These are phyloP conservation scores for Alternaria solani DNA, from an alignment of 2,329 filamentous ascomycete species.

Conservation along the genomic window DNA sequence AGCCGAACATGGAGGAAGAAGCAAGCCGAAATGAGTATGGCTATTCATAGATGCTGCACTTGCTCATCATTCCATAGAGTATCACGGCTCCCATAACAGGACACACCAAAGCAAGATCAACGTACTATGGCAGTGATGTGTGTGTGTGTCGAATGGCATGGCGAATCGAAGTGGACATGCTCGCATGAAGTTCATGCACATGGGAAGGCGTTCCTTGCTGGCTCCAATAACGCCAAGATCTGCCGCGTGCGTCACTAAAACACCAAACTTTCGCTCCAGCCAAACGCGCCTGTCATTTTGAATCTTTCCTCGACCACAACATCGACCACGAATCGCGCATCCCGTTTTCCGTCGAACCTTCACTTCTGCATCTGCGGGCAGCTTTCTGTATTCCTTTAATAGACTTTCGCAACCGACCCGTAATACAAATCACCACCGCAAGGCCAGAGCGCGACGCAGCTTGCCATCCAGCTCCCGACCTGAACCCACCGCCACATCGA, in stretches of 20 bases:
- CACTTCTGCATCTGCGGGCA: conserved; percentile 40
- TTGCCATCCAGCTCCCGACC: conserved; percentile 9
- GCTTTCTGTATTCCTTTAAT: conserved; percentile 28
- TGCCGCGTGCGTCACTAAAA: conserved; percentile 32
- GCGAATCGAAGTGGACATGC: conserved; percentile 5
- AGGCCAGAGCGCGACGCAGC: conserved; percentile 16
- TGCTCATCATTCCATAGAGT: background rate
- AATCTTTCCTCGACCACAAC: conserved; percentile 19
- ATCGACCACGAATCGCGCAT: conserved; percentile 22
- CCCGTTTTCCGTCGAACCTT: conserved; percentile 15
- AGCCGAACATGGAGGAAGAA: background rate
- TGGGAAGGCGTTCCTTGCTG: conserved; percentile 3
- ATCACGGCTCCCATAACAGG: background rate
- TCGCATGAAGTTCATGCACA: conserved; percentile 18
- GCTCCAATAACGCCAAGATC: conserved; percentile 30
- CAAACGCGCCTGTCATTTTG: conserved; percentile 34
- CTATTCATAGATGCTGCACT: background rate
- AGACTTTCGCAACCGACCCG: conserved; percentile 14
- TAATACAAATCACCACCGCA: conserved; percentile 15
- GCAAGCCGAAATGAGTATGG: background rate
- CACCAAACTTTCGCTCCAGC: conserved; percentile 45
- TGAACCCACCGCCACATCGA: background rate
- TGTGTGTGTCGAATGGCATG: background rate
- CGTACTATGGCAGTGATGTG: background rate
- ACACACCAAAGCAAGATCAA: background rate